These are phyloP conservation scores for Areca catechu DNA, from an alignment of 176 grass and related monocot genomes.

Conservation along the genomic window DNA sequence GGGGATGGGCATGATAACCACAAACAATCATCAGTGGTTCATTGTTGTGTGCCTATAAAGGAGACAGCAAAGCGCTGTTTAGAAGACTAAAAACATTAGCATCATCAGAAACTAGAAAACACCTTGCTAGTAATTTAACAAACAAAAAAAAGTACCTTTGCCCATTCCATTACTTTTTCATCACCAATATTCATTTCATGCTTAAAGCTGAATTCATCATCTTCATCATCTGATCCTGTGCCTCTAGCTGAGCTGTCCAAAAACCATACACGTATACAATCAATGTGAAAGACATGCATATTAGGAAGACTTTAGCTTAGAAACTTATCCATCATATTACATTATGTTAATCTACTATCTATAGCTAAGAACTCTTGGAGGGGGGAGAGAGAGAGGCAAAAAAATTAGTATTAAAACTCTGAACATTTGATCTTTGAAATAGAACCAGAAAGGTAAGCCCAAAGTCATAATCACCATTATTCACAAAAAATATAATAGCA, in stretches of 20 bases:
- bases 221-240: conserved; percentile 69
- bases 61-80: conserved; percentile 6
- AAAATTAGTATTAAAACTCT: too few species aligned
- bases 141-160: conserved; percentile 61
- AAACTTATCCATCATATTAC: too few species aligned
- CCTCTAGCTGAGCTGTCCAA: conserved; percentile 80
- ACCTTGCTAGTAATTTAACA: not conserved
- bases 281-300: not conserved
- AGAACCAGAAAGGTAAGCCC: too few species aligned
- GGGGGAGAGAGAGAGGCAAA: too few species aligned
- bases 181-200: conserved; percentile 64
- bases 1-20: conserved; percentile 73
- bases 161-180: conserved; percentile 92
- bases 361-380: too few species aligned
- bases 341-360: too few species aligned
- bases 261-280: conserved; percentile 20
- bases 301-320: too few species aligned
- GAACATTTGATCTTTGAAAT: too few species aligned
- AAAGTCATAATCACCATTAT: too few species aligned
- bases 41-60: conserved; percentile 79
- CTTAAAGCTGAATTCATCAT: conserved; percentile 49
- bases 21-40: conserved; percentile 92
- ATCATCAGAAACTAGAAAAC: not conserved
- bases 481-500: too few species aligned
- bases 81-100: conserved; percentile 14